Conservation (phyloP, 768 basidiomycete species). For the Lentinula sp. region DNA sequence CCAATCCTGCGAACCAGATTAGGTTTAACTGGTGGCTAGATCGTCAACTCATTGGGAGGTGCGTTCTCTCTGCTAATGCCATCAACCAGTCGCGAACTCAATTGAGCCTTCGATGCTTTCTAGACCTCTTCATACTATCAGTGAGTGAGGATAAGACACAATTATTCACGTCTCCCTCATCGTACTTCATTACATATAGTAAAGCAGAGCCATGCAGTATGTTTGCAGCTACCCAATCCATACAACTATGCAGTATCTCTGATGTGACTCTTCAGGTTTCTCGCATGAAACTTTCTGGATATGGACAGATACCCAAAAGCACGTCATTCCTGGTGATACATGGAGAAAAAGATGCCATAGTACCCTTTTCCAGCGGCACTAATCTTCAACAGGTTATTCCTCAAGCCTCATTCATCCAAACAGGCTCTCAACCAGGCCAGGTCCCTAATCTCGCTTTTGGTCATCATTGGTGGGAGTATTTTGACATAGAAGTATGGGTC, state of each 20-base stretch:
- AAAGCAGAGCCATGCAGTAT: slow-evolving; percentile 27
- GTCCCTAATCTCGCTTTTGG: slow-evolving; percentile 33
- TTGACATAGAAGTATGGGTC: slow-evolving; percentile 33
- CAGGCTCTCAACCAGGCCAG: slow-evolving; percentile 26
- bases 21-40: slow-evolving; percentile 15
- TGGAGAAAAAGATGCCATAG: slow-evolving; percentile 30
- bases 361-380: slow-evolving; percentile 29
- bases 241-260: not conserved
- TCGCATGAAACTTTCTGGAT: slow-evolving; percentile 23
- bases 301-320: slow-evolving; percentile 23
- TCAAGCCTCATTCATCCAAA: slow-evolving; percentile 26
- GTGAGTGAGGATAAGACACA: not conserved
- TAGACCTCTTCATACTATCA: slow-evolving; percentile 4
- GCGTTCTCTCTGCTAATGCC: not conserved
- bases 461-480: slow-evolving; percentile 43
- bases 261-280: not conserved
- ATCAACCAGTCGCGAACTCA: not conserved
- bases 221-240: not conserved
- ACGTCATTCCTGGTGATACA: slow-evolving; percentile 34
- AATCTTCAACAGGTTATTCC: slow-evolving; percentile 30
- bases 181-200: slow-evolving; percentile 10
- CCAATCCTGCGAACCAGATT: slow-evolving; percentile 18
- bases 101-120: not conserved
- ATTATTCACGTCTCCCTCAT: not conserved
- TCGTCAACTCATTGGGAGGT: slow-evolving; percentile 15